Evolutionary conservation across 495 filamentous ascomycete genomes (phyloP).

Genomic region (Penicillium ochrochloron): DNA sequence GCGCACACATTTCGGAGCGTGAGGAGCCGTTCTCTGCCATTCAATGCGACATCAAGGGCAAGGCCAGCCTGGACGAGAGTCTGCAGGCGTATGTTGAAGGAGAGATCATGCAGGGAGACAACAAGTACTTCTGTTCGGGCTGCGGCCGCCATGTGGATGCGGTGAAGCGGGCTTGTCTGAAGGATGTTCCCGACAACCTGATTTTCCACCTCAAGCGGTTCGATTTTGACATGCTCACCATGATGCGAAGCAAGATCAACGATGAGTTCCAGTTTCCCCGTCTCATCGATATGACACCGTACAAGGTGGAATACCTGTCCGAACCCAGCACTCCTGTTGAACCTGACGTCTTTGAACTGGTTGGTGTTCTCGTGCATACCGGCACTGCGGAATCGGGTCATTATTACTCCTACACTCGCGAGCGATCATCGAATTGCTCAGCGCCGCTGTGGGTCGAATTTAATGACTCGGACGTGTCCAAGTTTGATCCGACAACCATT

Average conservation of each 20-base stretch:
- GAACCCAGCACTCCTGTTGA: slow-evolving; percentile 56
- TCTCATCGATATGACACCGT: slow-evolving; percentile 86
- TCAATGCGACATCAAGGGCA: slow-evolving; percentile 96
- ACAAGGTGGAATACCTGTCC: slow-evolving; percentile 84
- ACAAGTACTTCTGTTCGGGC: slow-evolving; percentile 95
- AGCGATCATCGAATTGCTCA: slow-evolving; percentile 63
- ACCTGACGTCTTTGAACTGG: slow-evolving; percentile 84
- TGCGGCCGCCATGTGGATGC: slow-evolving; percentile 92
- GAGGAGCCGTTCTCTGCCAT: slow-evolving; percentile 93
- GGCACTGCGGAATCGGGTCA: slow-evolving; percentile 95
- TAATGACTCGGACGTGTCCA: slow-evolving; percentile 81
- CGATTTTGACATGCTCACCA: slow-evolving; percentile 86
- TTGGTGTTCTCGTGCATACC: slow-evolving; percentile 89
- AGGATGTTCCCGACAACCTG: slow-evolving; percentile 90
- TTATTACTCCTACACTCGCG: slow-evolving; percentile 94
- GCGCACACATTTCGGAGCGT: slow-evolving; percentile 87
- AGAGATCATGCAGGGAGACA: slow-evolving; percentile 96
- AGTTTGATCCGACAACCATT: slow-evolving; percentile 76
- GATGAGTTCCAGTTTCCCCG: slow-evolving; percentile 88
- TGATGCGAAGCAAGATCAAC: slow-evolving; percentile 92
- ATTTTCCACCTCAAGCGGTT: slow-evolving; percentile 98
- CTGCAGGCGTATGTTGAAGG: slow-evolving; percentile 92
- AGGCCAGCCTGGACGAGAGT: slow-evolving; percentile 80
- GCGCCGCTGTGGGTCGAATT: slow-evolving; percentile 81
- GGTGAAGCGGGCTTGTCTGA: slow-evolving; percentile 92